Evolutionary conservation across 2,329 filamentous ascomycete genomes (phyloP), one percentile per base, ranked within the genome.

Genomic region (Dactylellina leptospora): DNA sequence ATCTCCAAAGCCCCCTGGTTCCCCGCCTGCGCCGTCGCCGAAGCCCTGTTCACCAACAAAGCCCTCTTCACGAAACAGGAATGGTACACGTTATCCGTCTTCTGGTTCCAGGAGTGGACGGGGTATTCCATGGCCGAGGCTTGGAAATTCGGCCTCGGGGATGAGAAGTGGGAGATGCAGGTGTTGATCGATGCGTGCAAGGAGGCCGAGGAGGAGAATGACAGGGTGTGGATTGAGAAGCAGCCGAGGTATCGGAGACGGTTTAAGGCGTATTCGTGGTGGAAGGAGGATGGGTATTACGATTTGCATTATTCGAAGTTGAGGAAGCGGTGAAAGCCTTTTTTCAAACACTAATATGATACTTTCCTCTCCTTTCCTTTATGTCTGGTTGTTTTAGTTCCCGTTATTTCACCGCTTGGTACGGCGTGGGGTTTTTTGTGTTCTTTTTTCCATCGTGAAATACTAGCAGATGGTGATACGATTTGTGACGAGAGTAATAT

Each of bases 41-140:
- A 56, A n/a, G 58, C 58, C 1, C 58, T 71, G 9, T 71, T 58
- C 27, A n/a, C 25, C 23, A 60, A 62, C 51, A 71, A 71, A 23
- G 11, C 13, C 23, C 20, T 18, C 16, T 71, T 71, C 45, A 53
- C 30, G 8, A n/a, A 45, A 0, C 16, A 22, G 9, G 56, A 71
- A 42, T 71, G 66, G 66, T 62, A 58, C 38, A 48, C 45, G 10
- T 33, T 71, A 10, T 44, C 23, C 20, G 45, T 51, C 10, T 50
- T 42, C 16, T 71, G 66, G 56, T 71, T 71, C 23, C 8, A 22
- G 6, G 9, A 16, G 4, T 71, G 66, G 66, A 71, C 66, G 0
- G 51, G 58, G 1, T 45, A 36, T n/a, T 25, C 58, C 6, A 44
- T 54, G 6, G 25, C 33, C 3, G 58, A 71, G n/a, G 66, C 66